These are phyloP conservation scores for Phytophthora hybrid DNA, from an alignment of 352 stramenopile genomes.

Conservation along the genomic window DNA sequence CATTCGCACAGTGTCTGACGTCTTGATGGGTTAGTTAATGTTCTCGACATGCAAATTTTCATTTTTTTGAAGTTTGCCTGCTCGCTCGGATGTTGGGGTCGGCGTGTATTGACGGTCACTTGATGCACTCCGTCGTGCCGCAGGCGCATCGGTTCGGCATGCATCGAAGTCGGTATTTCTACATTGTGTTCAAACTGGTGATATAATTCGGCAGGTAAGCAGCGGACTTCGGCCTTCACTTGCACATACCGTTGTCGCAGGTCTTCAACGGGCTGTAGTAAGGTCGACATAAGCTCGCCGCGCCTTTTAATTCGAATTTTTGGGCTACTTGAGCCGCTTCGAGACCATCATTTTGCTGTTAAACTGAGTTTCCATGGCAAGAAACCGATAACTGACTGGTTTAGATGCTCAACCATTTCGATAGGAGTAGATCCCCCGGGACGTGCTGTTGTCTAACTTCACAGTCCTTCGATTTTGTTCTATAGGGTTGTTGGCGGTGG, in stretches of 20 bases:
- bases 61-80: not conserved
- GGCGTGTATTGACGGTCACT: too few relatives aligned
- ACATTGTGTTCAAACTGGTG: too few relatives aligned
- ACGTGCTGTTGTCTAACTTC: conserved; percentile 11
- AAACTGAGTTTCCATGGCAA: not conserved
- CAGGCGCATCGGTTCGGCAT: too few relatives aligned
- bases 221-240: not conserved
- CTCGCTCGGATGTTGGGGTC: too few relatives aligned
- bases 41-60: not conserved
- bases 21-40: conserved; percentile 4
- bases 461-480: conserved; percentile 12
- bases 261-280: not conserved
- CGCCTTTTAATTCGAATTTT: conserved; percentile 14
- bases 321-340: conserved; percentile 9
- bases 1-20: conserved; percentile 6
- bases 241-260: too few relatives aligned
- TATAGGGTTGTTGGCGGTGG: conserved; percentile 4
- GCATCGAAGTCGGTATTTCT: too few relatives aligned
- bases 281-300: not conserved
- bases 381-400: conserved; percentile 13
- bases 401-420: conserved; percentile 5
- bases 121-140: too few relatives aligned
- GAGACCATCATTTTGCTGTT: not conserved
- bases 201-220: too few relatives aligned
- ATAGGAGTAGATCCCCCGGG: not conserved